Conservation (phyloP, 805 yeast species). For the Saccharomyces cerevisiae region DNA sequence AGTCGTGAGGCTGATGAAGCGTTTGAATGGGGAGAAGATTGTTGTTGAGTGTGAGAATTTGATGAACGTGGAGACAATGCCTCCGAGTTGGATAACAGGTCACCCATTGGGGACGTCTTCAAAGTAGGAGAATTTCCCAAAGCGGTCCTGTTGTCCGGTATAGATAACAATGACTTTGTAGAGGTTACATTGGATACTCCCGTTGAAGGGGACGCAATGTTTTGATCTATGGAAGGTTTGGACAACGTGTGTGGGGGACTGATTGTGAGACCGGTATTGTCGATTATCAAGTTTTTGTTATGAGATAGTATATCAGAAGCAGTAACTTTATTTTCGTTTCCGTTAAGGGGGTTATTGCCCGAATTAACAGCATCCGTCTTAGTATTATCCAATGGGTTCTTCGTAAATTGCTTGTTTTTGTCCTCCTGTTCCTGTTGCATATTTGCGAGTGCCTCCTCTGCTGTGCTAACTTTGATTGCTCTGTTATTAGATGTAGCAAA, state of each 20-base stretch:
- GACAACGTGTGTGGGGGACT: not conserved
- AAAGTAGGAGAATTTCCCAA: not conserved
- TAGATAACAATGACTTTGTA: not conserved
- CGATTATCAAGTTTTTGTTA: not conserved
- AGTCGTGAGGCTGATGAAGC: not conserved
- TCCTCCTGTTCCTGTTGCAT: slow-evolving; percentile 23
- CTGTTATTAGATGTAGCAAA: slow-evolving; percentile 11
- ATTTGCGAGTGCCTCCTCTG: slow-evolving; percentile 27
- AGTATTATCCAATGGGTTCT: not conserved
- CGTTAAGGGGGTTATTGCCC: not conserved
- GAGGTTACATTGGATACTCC: not conserved
- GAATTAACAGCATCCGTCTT: not conserved
- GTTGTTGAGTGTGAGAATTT: not conserved
- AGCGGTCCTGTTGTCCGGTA: not conserved
- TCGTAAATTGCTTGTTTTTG: not conserved
- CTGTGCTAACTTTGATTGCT: slow-evolving; percentile 20
- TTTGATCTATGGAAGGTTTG: not conserved
- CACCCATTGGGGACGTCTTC: not conserved
- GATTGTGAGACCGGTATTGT: not conserved
- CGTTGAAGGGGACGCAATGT: not conserved
- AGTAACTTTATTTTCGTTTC: not conserved
- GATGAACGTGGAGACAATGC: not conserved
- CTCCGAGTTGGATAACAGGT: not conserved
- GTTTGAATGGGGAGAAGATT: slow-evolving; percentile 12
- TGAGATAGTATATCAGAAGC: not conserved